Evolutionary conservation across 306 rosid genomes (phyloP).

Genomic region (Delonix regia): DNA sequence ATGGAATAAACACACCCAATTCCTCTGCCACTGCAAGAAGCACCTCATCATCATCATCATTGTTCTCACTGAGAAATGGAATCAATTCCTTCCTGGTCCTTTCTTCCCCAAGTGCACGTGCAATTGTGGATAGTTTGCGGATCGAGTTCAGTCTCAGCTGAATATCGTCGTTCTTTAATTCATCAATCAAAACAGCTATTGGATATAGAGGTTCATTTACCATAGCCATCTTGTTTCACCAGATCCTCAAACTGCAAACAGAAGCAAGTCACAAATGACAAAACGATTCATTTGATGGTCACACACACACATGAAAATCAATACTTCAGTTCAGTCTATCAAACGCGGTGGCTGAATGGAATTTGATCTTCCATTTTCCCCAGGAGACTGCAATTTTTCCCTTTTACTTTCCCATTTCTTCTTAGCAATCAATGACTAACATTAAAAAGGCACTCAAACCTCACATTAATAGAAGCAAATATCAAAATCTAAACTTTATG

Average conservation of each 20-base stretch:
- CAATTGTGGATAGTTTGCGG: conserved; percentile 89
- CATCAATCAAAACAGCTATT: conserved; percentile 92
- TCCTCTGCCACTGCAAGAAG: conserved; percentile 98
- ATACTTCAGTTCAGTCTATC: not conserved
- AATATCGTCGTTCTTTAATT: conserved; percentile 92
- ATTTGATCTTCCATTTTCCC: not conserved
- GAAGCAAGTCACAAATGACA: not conserved
- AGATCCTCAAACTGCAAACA: conserved; percentile 27
- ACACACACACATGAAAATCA: not conserved
- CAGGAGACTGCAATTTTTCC: not conserved
- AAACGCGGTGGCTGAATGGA: not conserved
- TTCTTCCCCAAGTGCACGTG: conserved; percentile 94
- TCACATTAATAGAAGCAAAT: not conserved
- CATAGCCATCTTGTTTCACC: conserved; percentile 52
- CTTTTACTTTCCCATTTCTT: not conserved
- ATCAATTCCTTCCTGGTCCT: conserved; percentile 90
- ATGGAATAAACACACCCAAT: conserved; percentile 81
- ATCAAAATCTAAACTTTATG: conserved; percentile 6
- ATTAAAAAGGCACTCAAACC: not conserved
- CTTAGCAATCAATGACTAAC: not conserved
- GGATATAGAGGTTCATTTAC: conserved; percentile 83
- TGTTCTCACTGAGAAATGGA: conserved; percentile 88
- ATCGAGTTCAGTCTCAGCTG: conserved; percentile 92
- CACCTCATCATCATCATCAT: conserved; percentile 93
- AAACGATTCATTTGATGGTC: not conserved